Conservation (phyloP, 1,284 basidiomycete genomes). For the Wolfiporia cocos region DNA sequence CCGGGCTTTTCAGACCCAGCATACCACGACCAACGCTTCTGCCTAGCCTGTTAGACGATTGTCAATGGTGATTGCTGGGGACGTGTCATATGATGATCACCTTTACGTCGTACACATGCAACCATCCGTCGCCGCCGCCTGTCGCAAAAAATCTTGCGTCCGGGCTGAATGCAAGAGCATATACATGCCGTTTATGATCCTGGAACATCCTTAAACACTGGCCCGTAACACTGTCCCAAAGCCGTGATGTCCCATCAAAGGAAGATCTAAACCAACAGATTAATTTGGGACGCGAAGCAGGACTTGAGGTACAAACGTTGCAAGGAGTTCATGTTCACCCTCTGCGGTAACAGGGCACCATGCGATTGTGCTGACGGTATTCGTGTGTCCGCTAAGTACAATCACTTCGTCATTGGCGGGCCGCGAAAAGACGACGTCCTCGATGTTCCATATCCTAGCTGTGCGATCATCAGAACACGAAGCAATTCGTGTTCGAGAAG, state of each 20-base stretch:
- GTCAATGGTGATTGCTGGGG: too few species aligned
- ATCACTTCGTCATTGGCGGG: slow-evolving; percentile 33
- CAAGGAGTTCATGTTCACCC: slow-evolving; percentile 50
- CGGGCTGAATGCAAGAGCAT: slow-evolving; percentile 62
- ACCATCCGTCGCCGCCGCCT: slow-evolving; percentile 55
- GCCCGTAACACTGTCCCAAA: slow-evolving; percentile 77
- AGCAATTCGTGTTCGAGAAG: slow-evolving; percentile 58
- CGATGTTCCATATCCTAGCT: slow-evolving; percentile 70
- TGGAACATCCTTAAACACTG: slow-evolving; percentile 61
- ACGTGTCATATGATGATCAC: slow-evolving; percentile 17
- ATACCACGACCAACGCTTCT: slow-evolving; percentile 53
- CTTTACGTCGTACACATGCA: slow-evolving; percentile 50
- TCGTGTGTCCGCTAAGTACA: slow-evolving; percentile 56
- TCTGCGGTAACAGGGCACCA: slow-evolving; percentile 57
- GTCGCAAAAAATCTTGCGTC: slow-evolving; percentile 55
- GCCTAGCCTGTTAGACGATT: slow-evolving; percentile 34
- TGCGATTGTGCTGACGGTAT: slow-evolving; percentile 61
- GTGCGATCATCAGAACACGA: slow-evolving; percentile 78
- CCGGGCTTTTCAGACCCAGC: slow-evolving; percentile 43
- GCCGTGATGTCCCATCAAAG: slow-evolving; percentile 66
- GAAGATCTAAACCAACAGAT: slow-evolving; percentile 44
- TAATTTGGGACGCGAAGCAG: slow-evolving; percentile 1
- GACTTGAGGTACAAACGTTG: slow-evolving; percentile 44
- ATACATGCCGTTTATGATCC: slow-evolving; percentile 65
- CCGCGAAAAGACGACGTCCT: slow-evolving; percentile 28